Percentiles rank a stretch among this genome's conserved stretches.
These are phyloP conservation scores for Cryptococcus amylolentus DNA, from an alignment of 1,284 basidiomycete species.

Conservation along the genomic window DNA sequence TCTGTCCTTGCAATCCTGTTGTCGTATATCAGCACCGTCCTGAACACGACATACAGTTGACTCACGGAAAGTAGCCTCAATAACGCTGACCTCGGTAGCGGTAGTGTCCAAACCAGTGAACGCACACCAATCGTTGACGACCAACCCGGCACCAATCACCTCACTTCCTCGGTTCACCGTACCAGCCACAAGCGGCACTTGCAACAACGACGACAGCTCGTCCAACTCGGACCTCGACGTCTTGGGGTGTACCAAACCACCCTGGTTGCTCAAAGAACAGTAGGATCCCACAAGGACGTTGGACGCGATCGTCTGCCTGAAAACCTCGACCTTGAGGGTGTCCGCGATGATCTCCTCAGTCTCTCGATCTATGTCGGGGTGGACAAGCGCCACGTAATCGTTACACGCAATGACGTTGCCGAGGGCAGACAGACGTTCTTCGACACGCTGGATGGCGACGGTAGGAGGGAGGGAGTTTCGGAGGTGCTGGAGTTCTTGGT, in stretches of 20 bases:
- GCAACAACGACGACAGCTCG: conserved; percentile 89
- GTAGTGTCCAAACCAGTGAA: conserved; percentile 96
- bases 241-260: conserved; percentile 94
- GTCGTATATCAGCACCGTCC: background rate
- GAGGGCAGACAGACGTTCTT: conserved; percentile 91
- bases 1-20: conserved; percentile 82
- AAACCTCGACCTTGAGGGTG: conserved; percentile 98
- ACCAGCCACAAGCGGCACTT: conserved; percentile 93
- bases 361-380: conserved; percentile 96
- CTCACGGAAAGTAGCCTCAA: conserved; percentile 94
- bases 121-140: conserved; percentile 99
- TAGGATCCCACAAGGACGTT: conserved; percentile 97
- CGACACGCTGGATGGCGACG: conserved; percentile 90
- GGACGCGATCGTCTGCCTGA: conserved; percentile 93
- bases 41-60: background rate
- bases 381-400: conserved; percentile 94
- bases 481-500: conserved; percentile 97
- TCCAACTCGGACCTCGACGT: conserved; percentile 97
- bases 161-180: conserved; percentile 98
- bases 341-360: conserved; percentile 99
- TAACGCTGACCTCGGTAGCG: conserved; percentile 96
- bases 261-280: conserved; percentile 85
- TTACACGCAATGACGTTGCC: conserved; percentile 99
- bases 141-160: conserved; percentile 92
- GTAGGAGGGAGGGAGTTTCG: conserved; percentile 91